A percentile compares a stretch with the other conserved stretches of the same genome.
These are phyloP conservation scores for Phlebiopsis flavidoalba DNA, from an alignment of 768 basidiomycete species.

Conservation along the genomic window DNA sequence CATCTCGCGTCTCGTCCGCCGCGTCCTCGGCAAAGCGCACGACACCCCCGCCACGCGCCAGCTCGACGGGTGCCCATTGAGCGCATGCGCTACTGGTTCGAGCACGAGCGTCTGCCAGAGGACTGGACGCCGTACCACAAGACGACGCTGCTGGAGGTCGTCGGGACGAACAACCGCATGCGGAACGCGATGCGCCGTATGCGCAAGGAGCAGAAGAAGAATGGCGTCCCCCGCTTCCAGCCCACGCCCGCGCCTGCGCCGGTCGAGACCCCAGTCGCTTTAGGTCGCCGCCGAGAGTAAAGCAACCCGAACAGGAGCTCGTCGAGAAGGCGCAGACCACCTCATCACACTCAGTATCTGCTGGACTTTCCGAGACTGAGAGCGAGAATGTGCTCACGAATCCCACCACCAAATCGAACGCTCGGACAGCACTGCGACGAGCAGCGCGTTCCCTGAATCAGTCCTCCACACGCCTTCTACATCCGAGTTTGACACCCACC, in stretches of 20 bases:
- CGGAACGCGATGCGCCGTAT: slow-evolving; percentile 3
- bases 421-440: background rate
- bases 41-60: slow-evolving; percentile 1
- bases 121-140: slow-evolving; percentile 11
- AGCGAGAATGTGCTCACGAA: background rate
- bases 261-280: too few relatives aligned
- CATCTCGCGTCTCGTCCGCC: background rate
- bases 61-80: slow-evolving; percentile 10
- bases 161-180: slow-evolving; percentile 6
- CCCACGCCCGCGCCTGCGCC: background rate
- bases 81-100: slow-evolving; percentile 10
- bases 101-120: slow-evolving; percentile 7
- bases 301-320: background rate
- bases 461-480: slow-evolving; percentile 1
- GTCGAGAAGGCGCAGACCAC: background rate
- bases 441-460: background rate
- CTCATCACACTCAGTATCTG: background rate
- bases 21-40: background rate
- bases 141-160: slow-evolving; percentile 8
- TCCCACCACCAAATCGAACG: background rate
- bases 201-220: background rate
- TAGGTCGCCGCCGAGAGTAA: too few relatives aligned
- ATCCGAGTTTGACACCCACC: background rate
- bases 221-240: too few relatives aligned
- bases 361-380: background rate